These are phyloP conservation scores for Anthostomella pinea DNA, from an alignment of 2,329 filamentous ascomycete genomes.

Conservation along the genomic window DNA sequence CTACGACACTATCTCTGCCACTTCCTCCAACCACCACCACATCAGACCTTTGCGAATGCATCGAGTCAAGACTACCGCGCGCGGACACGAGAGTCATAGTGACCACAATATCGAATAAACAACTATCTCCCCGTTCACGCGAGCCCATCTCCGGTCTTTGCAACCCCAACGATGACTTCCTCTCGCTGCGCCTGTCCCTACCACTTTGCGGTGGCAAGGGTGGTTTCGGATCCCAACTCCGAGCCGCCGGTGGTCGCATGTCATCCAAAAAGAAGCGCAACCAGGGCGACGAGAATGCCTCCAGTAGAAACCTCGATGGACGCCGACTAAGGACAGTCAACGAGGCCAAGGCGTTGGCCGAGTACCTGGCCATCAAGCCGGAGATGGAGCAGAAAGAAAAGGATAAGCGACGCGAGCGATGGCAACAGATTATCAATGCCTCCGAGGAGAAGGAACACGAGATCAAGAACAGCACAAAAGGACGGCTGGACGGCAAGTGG, in stretches of 20 bases:
- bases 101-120: conserved; percentile 76
- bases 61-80: conserved; percentile 60
- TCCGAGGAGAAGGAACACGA: conserved; percentile 83
- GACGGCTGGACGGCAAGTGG: conserved; percentile 84
- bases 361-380: conserved; percentile 92
- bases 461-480: conserved; percentile 68
- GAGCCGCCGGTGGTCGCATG: conserved; percentile 97
- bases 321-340: conserved; percentile 86
- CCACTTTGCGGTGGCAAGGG: conserved; percentile 91
- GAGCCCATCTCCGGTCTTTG: conserved; percentile 62
- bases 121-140: conserved; percentile 55
- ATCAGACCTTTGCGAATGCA: conserved; percentile 61
- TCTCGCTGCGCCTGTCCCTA: conserved; percentile 77
- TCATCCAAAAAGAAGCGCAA: conserved; percentile 87
- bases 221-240: conserved; percentile 94
- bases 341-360: conserved; percentile 91
- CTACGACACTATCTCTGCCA: conserved; percentile 78
- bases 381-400: conserved; percentile 96
- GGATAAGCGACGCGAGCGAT: conserved; percentile 77
- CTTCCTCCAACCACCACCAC: conserved; percentile 63
- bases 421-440: conserved; percentile 83
- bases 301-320: conserved; percentile 90
- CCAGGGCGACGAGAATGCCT: conserved; percentile 79
- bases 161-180: conserved; percentile 58
- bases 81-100: conserved; percentile 65